Conservation (phyloP, 805 yeast genomes). For the Candida tammaniensis region DNA sequence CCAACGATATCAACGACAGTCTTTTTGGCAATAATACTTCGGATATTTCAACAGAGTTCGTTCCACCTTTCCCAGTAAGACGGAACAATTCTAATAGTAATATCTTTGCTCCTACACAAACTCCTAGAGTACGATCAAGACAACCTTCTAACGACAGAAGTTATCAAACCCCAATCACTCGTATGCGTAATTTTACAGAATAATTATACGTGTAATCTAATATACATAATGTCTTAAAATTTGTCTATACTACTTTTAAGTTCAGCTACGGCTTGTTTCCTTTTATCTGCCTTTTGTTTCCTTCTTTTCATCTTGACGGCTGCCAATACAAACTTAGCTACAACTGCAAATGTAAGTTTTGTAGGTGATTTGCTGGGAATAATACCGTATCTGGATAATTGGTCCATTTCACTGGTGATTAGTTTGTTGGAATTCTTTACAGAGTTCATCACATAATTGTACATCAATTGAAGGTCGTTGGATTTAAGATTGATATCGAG, state of each 20-base stretch:
- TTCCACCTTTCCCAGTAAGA: conserved; percentile 13
- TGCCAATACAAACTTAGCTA: conserved; percentile 40
- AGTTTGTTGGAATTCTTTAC: conserved; percentile 25
- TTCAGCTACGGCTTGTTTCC: conserved; percentile 23
- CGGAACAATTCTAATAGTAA: conserved; percentile 17
- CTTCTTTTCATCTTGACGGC: conserved; percentile 32
- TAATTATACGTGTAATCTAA: conserved; percentile 1
- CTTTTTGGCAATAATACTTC: conserved; percentile 22
- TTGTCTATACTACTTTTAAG: conserved; percentile 15
- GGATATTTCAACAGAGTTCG: conserved; percentile 29
- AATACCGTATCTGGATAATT: conserved; percentile 29
- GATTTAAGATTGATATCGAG: conserved; percentile 38
- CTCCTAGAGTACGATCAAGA: conserved; percentile 38
- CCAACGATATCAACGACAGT: conserved; percentile 25
- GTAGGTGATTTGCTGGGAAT: conserved; percentile 18
- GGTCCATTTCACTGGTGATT: conserved; percentile 19
- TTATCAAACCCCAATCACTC: conserved; percentile 43
- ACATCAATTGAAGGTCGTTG: conserved; percentile 35
- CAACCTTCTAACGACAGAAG: conserved; percentile 37
- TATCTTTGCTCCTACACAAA: conserved; percentile 20
- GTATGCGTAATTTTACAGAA: conserved; percentile 21
- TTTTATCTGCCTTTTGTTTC: conserved; percentile 22
- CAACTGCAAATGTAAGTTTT: conserved; percentile 25
- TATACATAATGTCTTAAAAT: conserved; percentile 4
- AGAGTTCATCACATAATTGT: conserved; percentile 27